Evolutionary conservation across 495 filamentous ascomycete genomes (phyloP), one percentile per base, ranked within the genome.

Genomic region (Hypoxylon cercidicola): DNA sequence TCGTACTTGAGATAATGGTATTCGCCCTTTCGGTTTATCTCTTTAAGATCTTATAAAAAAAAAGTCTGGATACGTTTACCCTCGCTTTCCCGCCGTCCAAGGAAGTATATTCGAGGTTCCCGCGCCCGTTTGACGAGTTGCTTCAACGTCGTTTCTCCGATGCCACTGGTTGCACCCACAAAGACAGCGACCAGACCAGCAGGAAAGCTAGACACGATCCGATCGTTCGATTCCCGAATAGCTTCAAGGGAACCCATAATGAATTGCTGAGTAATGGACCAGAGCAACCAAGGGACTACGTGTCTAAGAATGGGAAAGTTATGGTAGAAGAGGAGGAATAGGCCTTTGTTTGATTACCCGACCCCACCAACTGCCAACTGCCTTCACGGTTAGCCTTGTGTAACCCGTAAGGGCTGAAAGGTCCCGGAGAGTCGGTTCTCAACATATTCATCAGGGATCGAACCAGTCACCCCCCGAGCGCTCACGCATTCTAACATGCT

Each of bases 81-180:
- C 5, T 80, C 68, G 34, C 78, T 51, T 62, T 83, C 69, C 0
- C 73, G 77, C 51, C 77, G 76, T 32, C 77, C 79, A 20, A 78
- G 19, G 45, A 82, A 78, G 64, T 76, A 83, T 74, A 60, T 84
- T 66, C 37, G 87, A 59, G 65, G 85, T 37, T 75, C 69, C 3
- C 66, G 21, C 7, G 84, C 78, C 41, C 80, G 54, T 11, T 78
- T 72, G 6, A 81, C 81, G 51, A 90, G 84, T 15, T 79, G 65
- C 48, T 72, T 81, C 37, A 88, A 78, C 4, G 85, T 87, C 41
- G 78, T 68, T 60, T 83, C 74, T 45, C 84, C 86, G 59, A 90
- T 87, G 41, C 88, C 88, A 35, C 79, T 80, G 4, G 88, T 90
- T 37, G 79, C 88, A 47, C 88, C 85, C 11, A 87, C 85, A 63